Conservation (phyloP, 179 eudicot genomes). For the Beta macrorhiza region DNA sequence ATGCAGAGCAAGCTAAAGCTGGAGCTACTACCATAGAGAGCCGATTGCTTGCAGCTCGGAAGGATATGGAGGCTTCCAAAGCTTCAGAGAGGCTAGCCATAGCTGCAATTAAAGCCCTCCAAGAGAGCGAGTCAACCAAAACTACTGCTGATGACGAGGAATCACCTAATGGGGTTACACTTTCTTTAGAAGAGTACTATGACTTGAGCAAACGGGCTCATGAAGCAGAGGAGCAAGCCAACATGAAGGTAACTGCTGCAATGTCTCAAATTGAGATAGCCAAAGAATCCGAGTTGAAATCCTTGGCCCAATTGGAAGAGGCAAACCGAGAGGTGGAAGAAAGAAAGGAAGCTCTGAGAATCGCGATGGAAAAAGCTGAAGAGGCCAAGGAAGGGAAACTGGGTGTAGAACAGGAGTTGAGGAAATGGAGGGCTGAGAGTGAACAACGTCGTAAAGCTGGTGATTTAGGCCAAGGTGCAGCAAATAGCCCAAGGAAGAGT, state of each 20-base stretch:
- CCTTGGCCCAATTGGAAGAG: constrained; percentile 61
- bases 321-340: constrained; percentile 48
- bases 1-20: constrained; percentile 75
- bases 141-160: constrained; percentile 33
- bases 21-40: constrained; percentile 59
- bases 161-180: constrained; percentile 49
- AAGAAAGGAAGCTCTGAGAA: constrained; percentile 57
- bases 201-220: constrained; percentile 74
- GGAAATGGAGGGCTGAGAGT: constrained; percentile 78
- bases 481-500: constrained; percentile 48
- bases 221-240: constrained; percentile 78
- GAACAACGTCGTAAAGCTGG: constrained; percentile 67
- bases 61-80: constrained; percentile 89
- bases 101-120: constrained; percentile 71
- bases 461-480: constrained; percentile 37
- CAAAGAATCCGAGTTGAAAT: constrained; percentile 57
- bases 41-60: constrained; percentile 60
- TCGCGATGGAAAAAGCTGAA: constrained; percentile 68
- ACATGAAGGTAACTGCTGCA: constrained; percentile 58
- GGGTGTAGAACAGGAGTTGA: constrained; percentile 79
- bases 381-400: constrained; percentile 81
- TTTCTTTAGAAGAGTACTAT: constrained; percentile 82
- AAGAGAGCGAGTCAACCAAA: constrained; percentile 59
- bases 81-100: constrained; percentile 73
- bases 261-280: constrained; percentile 64